phyloP scores from a whole-genome alignment of 768 basidiomycete species.

The Pulveroboletus frians region DNA sequence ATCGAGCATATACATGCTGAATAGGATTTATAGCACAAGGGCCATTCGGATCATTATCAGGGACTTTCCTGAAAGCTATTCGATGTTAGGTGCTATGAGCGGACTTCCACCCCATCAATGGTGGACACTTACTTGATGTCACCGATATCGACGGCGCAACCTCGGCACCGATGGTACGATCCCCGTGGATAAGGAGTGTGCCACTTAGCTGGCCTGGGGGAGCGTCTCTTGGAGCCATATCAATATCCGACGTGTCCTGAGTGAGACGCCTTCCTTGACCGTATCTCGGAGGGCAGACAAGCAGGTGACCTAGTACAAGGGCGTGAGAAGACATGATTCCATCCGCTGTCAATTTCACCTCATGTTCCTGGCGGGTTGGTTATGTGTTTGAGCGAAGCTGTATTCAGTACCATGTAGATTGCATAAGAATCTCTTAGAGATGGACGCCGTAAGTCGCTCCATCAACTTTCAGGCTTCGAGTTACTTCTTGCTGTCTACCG shows the following conservation, averaged over 20 bases:
- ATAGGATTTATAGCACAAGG: slow-evolving; percentile 45
- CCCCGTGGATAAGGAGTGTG: slow-evolving; percentile 46
- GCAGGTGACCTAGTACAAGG: no score
- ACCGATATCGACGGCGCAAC: slow-evolving; percentile 76
- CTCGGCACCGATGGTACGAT: slow-evolving; percentile 34
- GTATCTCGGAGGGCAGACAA: no score
- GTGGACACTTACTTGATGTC: slow-evolving; percentile 51
- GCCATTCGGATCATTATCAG: slow-evolving; percentile 21
- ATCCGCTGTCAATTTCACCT: no score
- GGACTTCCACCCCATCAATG: neutral
- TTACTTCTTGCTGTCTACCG: neutral
- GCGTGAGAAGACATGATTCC: no score
- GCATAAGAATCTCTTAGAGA: neutral
- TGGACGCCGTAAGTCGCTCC: neutral
- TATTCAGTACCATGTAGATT: neutral
- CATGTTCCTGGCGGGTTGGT: no score
- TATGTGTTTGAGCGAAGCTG: neutral
- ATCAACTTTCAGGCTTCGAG: neutral
- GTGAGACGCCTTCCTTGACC: no score
- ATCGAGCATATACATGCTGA: slow-evolving; percentile 72
- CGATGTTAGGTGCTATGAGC: neutral
- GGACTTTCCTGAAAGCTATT: slow-evolving; percentile 51
- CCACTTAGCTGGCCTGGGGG: slow-evolving; percentile 29
- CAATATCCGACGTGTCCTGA: neutral
- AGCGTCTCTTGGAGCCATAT: slow-evolving; percentile 19